Base-by-base conservation (phyloP, 2,329 filamentous ascomycete species). In the Fusarium sororula region DNA sequence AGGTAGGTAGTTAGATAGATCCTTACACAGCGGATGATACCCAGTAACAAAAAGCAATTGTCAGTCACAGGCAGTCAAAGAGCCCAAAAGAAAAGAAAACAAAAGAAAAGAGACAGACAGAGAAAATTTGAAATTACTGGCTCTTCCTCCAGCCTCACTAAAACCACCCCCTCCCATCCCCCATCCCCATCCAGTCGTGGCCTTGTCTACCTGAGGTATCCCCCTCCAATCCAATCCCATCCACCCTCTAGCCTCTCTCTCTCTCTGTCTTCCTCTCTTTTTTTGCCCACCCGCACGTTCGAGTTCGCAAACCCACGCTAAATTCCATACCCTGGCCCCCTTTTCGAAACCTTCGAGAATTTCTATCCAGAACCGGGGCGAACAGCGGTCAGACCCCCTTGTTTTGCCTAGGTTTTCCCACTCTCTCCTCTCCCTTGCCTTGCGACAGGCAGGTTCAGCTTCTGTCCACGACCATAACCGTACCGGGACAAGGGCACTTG, bases 281-380 rank as follows among this genome's bases (percentile, higher is more conserved):
- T 35, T 41, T 45, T 28, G 66, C 63, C 68, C 71, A 63, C 60
- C 68, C 57, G 44, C 73, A 74, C 61, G 62, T 75, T 72, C 63
- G 50, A 72, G 71, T 67, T 78, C 73, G 62, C 65, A 70, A 75
- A 58, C 67, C 72, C 68, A 70, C 74, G 74, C 75, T 62, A 64
- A 58, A 54, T 44, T 63, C 56, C 56, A 66, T 54, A 75, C 74
- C 77, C 72, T 75, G 68, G 75, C 75, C 75, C 72, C 73, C 67
- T 79, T 74, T 79, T 79, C 77, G 77, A 79, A 79, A 78, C 75
- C 77, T 79, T 79, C 77, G 75, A 79, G 77, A 79, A 79, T 79
- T 54, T 64, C 73, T 59, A 75, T 71, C 60, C 67, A 77, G 70
- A 78, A 72, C 67, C 47, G 77, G 77, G 75, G 73, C 73, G 75